These are phyloP conservation scores for Trichoderma lentiforme DNA, from an alignment of 2,329 filamentous ascomycete species.

Conservation along the genomic window DNA sequence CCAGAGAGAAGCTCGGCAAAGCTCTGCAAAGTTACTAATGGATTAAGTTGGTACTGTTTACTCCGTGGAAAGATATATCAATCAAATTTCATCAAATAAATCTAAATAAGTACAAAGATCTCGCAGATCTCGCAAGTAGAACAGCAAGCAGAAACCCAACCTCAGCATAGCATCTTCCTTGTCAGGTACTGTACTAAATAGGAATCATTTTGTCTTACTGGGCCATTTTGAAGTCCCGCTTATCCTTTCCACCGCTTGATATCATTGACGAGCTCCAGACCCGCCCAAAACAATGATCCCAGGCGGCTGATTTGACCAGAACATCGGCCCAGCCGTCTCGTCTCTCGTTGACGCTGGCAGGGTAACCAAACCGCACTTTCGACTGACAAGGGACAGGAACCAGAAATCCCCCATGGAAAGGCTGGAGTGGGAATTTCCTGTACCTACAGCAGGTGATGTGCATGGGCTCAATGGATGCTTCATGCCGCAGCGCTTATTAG, in stretches of 20 bases:
- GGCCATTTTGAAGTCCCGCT: not conserved
- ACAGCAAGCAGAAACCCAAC: not conserved
- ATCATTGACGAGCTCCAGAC: not conserved
- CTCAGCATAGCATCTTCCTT: not conserved
- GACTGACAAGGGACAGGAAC: not conserved
- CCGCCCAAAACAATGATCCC: conserved; percentile 13
- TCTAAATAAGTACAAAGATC: not conserved
- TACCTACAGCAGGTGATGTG: not conserved
- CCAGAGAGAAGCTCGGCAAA: not conserved
- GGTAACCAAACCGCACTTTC: conserved; percentile 12
- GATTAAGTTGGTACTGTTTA: not conserved
- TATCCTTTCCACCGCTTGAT: not conserved
- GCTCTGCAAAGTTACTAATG: not conserved
- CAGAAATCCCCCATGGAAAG: not conserved
- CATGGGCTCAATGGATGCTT: not conserved
- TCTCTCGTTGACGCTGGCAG: conserved; percentile 9
- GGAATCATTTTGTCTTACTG: not conserved
- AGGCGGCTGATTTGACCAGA: not conserved
- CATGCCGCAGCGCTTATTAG: not conserved
- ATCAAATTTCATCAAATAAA: not conserved
- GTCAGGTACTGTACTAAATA: not conserved
- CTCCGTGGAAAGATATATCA: too few relatives aligned
- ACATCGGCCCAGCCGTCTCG: not conserved
- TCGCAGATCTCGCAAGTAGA: not conserved
- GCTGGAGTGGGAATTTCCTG: not conserved